Evolutionary conservation across 2,329 filamentous ascomycete genomes (phyloP).

Genomic region (Dryadomyces quercivorus): DNA sequence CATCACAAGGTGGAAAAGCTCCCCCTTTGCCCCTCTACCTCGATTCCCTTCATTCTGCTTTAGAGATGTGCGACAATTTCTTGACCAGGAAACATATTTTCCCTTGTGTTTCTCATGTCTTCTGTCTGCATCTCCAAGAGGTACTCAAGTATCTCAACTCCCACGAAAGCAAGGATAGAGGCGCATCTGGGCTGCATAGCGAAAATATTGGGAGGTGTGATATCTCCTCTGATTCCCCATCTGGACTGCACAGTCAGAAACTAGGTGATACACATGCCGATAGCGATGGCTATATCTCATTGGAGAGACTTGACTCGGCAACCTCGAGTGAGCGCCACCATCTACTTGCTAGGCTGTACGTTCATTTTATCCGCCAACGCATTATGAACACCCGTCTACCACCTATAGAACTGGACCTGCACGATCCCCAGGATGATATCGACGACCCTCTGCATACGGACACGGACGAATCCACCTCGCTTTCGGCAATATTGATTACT

Average conservation of each 20-base stretch:
- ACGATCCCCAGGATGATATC: neutral
- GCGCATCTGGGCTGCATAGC: constrained; percentile 6
- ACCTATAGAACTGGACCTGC: neutral
- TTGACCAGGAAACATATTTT: constrained; percentile 17
- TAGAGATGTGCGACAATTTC: constrained; percentile 29
- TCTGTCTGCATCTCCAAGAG: constrained; percentile 37
- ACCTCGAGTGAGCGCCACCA: constrained; percentile 35
- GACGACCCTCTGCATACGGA: neutral
- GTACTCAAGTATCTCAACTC: constrained; percentile 33
- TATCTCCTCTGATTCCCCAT: neutral
- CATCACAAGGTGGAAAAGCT: neutral
- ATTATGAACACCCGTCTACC: neutral
- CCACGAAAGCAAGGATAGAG: neutral
- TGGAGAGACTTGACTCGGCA: constrained; percentile 33
- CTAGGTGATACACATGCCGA: neutral
- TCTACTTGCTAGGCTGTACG: constrained; percentile 40
- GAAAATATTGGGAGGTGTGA: constrained; percentile 9
- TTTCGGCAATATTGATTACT: neutral
- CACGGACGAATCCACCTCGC: no score
- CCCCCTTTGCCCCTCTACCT: neutral
- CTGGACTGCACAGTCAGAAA: neutral
- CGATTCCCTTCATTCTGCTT: constrained; percentile 23
- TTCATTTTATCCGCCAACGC: constrained; percentile 24
- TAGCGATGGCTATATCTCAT: constrained; percentile 11
- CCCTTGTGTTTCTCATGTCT: constrained; percentile 29